Base-by-base conservation (phyloP, 139 green algal species). In the Zygnema circumcarinatum region DNA sequence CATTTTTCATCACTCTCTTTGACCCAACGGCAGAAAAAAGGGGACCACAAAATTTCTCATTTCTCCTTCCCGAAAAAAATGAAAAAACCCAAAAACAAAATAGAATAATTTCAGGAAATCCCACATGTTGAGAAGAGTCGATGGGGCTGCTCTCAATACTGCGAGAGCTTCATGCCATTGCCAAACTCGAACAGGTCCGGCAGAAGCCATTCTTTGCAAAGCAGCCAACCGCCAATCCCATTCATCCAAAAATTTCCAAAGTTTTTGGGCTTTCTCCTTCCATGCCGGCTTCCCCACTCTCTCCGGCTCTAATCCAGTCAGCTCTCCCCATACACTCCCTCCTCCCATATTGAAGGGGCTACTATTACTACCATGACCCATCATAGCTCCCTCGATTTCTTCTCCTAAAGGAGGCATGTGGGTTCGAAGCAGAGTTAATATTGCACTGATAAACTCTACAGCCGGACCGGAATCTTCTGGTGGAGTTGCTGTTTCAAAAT, bases 41-140 rank as follows among this genome's bases (percentile, higher is more conserved):
- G n/a, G n/a, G n/a, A n/a, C n/a, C n/a, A n/a, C n/a, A n/a, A n/a
- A n/a, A n/a, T n/a, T n/a, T n/a, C n/a, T n/a, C n/a, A n/a, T n/a
- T n/a, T n/a, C n/a, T n/a, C n/a, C n/a, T n/a, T n/a, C n/a, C n/a
- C n/a, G n/a, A n/a, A n/a, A n/a, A n/a, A n/a, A n/a, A n/a, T n/a
- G n/a, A n/a, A n/a, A n/a, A n/a, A n/a, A n/a, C n/a, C n/a, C n/a
- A n/a, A n/a, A n/a, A n/a, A n/a, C n/a, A n/a, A n/a, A n/a, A n/a
- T n/a, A n/a, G n/a, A n/a, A n/a, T n/a, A n/a, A n/a, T n/a, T n/a
- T n/a, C n/a, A n/a, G n/a, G n/a, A n/a, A n/a, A 62, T 16, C 76
- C 31, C 69, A 87, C 38, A 84, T 84, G 11, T 84, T 84, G 7
- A 84, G 73, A 22, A 87, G 80, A 88, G 31, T 38, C 62, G 31